phyloP scores from a whole-genome alignment of 352 stramenopile species.

The Pythium coloratum region DNA sequence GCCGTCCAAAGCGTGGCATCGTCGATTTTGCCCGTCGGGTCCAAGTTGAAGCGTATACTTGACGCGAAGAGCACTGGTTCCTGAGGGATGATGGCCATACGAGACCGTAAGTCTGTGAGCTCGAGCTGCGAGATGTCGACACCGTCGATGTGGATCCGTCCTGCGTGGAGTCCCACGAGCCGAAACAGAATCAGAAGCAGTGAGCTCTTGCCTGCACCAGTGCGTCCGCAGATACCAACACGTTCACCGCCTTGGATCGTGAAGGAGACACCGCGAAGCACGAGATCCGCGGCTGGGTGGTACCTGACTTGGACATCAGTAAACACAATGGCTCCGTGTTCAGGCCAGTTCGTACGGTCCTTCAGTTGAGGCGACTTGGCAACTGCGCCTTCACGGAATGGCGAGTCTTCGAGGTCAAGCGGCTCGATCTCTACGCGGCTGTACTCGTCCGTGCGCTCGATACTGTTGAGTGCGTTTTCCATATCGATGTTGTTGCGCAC shows the following conservation, averaged over 20 bases:
- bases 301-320: constrained; percentile 71
- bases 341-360: constrained; percentile 56
- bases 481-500: constrained; percentile 93
- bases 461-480: constrained; percentile 94
- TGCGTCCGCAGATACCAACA: constrained; percentile 79
- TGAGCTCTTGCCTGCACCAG: constrained; percentile 64
- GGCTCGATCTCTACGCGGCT: constrained; percentile 43
- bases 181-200: constrained; percentile 72
- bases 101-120: constrained; percentile 55
- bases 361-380: constrained; percentile 24
- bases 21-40: constrained; percentile 54
- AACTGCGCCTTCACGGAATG: constrained; percentile 12
- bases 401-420: constrained; percentile 13
- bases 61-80: constrained; percentile 73
- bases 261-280: constrained; percentile 59
- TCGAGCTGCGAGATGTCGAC: constrained; percentile 78
- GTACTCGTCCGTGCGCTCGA: constrained; percentile 81
- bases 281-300: constrained; percentile 35
- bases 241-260: constrained; percentile 62
- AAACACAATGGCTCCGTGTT: constrained; percentile 66
- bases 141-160: constrained; percentile 91
- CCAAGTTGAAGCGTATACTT: constrained; percentile 75
- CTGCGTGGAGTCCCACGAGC: constrained; percentile 53
- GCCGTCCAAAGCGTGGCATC: constrained; percentile 91
- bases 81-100: constrained; percentile 82